phyloP scores from a whole-genome alignment of 2,329 filamentous ascomycete genomes.

The Ambrosiella xylebori region DNA sequence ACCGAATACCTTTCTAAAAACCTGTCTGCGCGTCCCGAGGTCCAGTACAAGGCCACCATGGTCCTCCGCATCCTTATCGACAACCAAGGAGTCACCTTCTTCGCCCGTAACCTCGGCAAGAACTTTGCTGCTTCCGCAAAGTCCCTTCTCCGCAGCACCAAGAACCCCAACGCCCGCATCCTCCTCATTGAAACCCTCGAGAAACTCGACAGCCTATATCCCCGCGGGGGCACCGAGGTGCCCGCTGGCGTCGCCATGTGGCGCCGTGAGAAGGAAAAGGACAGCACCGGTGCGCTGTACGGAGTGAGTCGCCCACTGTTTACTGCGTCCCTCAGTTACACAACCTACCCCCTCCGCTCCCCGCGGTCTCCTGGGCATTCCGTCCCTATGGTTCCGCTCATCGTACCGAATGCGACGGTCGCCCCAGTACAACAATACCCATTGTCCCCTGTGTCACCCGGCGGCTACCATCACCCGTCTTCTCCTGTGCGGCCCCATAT shows the following conservation, averaged over 20 bases:
- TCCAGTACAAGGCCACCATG: conserved; percentile 95
- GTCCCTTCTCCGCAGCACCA: conserved; percentile 51
- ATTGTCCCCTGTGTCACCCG: neutral
- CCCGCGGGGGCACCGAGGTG: conserved; percentile 4
- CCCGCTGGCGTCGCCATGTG: conserved; percentile 52
- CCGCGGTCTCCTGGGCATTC: neutral
- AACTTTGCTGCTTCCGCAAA: conserved; percentile 66
- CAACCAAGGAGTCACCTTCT: conserved; percentile 66
- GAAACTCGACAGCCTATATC: conserved; percentile 39
- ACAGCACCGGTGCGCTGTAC: conserved; percentile 27
- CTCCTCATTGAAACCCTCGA: conserved; percentile 78
- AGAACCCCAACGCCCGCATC: conserved; percentile 63
- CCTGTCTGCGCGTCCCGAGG: conserved; percentile 44
- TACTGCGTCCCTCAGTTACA: neutral
- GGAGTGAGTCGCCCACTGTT: conserved; percentile 25
- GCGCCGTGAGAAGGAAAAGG: conserved; percentile 65
- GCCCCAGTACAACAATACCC: neutral
- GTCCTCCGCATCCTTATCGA: conserved; percentile 79
- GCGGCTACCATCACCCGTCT: neutral
- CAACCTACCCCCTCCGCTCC: neutral
- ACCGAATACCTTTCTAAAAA: conserved; percentile 67
- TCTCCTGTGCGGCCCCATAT: neutral
- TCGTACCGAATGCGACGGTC: neutral
- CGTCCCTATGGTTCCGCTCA: neutral
- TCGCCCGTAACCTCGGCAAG: conserved; percentile 78